Evolutionary conservation across 805 yeast genomes (phyloP).

Genomic region (Metschnikowia picachoensis): DNA sequence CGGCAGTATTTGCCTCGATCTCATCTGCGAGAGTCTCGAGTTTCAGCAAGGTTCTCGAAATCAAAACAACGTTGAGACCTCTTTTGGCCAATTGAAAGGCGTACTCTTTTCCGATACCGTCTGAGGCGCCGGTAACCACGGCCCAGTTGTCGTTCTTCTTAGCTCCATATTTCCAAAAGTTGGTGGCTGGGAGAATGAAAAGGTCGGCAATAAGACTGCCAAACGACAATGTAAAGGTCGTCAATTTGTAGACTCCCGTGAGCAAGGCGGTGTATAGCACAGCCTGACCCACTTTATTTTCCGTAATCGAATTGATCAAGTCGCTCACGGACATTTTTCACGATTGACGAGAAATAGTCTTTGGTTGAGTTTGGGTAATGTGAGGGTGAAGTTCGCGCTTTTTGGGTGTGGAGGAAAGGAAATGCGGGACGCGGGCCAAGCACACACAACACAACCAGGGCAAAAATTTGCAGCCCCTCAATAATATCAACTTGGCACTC

Average conservation of each 20-base stretch:
- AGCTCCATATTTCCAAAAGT: constrained; percentile 72
- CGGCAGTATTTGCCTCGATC: constrained; percentile 53
- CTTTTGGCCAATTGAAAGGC: constrained; percentile 78
- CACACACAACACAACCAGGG: no score
- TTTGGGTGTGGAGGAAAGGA: no score
- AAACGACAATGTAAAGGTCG: constrained; percentile 47
- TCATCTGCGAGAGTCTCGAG: constrained; percentile 63
- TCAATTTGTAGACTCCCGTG: constrained; percentile 62
- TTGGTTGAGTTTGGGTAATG: background rate
- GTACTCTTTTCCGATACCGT: constrained; percentile 94
- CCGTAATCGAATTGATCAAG: constrained; percentile 7
- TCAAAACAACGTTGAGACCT: constrained; percentile 79
- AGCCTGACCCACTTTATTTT: constrained; percentile 17
- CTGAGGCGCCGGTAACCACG: constrained; percentile 95
- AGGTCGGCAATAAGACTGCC: constrained; percentile 55
- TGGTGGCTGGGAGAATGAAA: constrained; percentile 58
- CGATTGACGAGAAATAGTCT: background rate
- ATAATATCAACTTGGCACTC: no score
- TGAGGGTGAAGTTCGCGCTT: no score
- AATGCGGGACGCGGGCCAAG: no score
- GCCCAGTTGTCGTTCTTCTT: constrained; percentile 68
- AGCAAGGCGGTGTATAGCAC: constrained; percentile 37
- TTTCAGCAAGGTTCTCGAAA: constrained; percentile 80
- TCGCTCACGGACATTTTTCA: constrained; percentile 1
- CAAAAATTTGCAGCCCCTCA: no score